phyloP scores from a whole-genome alignment of 2,329 filamentous ascomycete genomes.

The Penicillium italicum region DNA sequence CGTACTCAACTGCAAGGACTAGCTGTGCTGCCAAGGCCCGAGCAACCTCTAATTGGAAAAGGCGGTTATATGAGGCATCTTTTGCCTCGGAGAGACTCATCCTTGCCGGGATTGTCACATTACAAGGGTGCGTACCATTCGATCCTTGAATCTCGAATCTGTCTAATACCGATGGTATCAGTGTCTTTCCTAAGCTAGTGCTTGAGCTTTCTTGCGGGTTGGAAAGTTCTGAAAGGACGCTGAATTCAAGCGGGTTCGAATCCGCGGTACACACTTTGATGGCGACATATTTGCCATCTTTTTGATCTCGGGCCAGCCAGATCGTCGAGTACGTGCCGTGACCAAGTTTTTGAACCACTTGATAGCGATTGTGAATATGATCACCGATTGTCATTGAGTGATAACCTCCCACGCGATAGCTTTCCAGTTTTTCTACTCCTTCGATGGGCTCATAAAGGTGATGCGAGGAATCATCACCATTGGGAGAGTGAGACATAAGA shows the following conservation, averaged over 20 bases:
- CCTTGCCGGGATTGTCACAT: constrained; percentile 16
- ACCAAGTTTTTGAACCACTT: constrained; percentile 42
- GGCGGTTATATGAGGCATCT: constrained; percentile 12
- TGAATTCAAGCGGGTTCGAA: constrained; percentile 17
- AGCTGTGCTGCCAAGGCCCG: constrained; percentile 16
- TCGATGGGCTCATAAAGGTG: constrained; percentile 15
- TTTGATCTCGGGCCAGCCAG: constrained; percentile 29
- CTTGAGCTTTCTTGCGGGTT: not conserved
- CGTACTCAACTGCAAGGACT: constrained; percentile 27
- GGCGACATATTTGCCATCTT: constrained; percentile 24
- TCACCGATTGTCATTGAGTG: constrained; percentile 30
- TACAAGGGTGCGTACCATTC: constrained; percentile 15
- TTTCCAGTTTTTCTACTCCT: constrained; percentile 21
- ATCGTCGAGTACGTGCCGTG: constrained; percentile 38
- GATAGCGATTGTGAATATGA: constrained; percentile 33
- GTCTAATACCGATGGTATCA: constrained; percentile 15
- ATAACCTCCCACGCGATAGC: constrained; percentile 28
- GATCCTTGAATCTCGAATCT: constrained; percentile 12
- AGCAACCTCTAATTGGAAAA: constrained; percentile 16
- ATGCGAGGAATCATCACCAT: not conserved
- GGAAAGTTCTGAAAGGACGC: constrained; percentile 10
- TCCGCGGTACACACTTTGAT: constrained; percentile 27
- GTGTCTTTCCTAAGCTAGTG: not conserved
- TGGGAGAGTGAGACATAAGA: not conserved
- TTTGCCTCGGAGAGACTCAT: constrained; percentile 16